A percentile compares a stretch with the other conserved stretches of the same genome.
These are phyloP conservation scores for Balamuthia mandrillaris DNA, from an alignment of 208 protist species.

Conservation along the genomic window DNA sequence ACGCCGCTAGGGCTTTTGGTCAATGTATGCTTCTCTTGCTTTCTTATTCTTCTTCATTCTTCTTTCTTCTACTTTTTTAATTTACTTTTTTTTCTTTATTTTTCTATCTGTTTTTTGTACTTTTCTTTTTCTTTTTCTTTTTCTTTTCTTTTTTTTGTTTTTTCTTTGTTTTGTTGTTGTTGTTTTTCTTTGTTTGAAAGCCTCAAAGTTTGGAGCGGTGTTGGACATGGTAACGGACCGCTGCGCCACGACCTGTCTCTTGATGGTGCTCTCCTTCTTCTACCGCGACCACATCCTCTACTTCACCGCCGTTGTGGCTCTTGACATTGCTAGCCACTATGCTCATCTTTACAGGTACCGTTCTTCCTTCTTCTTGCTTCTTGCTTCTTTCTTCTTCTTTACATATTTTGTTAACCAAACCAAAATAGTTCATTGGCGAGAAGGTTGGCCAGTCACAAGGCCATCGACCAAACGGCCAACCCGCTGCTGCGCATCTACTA, in stretches of 20 bases:
- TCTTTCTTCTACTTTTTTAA: background rate
- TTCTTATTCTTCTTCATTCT: background rate
- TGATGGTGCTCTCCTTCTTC: background rate
- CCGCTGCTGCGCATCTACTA: conserved; percentile 33
- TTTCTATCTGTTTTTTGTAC: conserved; percentile 34
- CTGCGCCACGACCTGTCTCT: conserved; percentile 12
- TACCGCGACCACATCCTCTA: conserved; percentile 4
- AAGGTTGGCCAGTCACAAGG: conserved; percentile 20
- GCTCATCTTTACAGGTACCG: conserved; percentile 30
- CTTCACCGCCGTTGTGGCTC: background rate
- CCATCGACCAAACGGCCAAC: conserved; percentile 19
- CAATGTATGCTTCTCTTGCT: background rate
- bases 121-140: background rate
- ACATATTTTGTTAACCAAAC: background rate
- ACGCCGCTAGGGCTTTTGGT: conserved; percentile 27
- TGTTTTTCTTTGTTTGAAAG: background rate
- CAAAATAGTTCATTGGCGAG: background rate
- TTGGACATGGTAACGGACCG: conserved; percentile 43
- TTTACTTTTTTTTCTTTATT: background rate
- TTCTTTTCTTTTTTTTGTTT: background rate
- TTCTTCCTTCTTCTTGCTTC: too few relatives aligned
- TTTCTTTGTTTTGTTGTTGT: background rate
- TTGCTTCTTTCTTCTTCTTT: background rate
- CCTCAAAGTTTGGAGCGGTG: conserved; percentile 29
- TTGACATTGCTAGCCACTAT: conserved; percentile 36